Percentiles rank a stretch among this genome's conserved stretches.
phyloP scores from a whole-genome alignment of 768 basidiomycete species.

The Wakefieldia striispora region DNA sequence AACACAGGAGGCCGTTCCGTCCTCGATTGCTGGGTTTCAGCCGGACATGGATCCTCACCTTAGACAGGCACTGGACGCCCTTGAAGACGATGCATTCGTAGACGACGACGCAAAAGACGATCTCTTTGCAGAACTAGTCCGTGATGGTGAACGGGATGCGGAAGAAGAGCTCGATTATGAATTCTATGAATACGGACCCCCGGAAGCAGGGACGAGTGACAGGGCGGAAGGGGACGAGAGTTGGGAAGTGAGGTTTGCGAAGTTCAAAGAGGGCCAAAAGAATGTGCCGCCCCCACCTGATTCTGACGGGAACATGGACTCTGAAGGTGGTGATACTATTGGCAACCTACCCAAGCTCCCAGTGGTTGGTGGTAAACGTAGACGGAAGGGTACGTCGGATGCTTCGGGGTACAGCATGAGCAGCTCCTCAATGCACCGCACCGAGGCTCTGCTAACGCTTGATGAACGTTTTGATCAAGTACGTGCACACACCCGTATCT shows the following conservation, averaged over 20 bases:
- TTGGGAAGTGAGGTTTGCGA: slow-evolving; percentile 81
- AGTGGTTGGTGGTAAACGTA: slow-evolving; percentile 75
- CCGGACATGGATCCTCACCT: slow-evolving; percentile 97
- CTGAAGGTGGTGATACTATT: slow-evolving; percentile 81
- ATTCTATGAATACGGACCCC: slow-evolving; percentile 52
- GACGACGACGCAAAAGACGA: slow-evolving; percentile 71
- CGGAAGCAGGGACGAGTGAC: slow-evolving; percentile 18
- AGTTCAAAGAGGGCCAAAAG: slow-evolving; percentile 63
- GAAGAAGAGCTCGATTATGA: slow-evolving; percentile 66
- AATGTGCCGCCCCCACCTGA: slow-evolving; percentile 28
- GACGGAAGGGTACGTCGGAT: slow-evolving; percentile 73
- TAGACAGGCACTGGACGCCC: slow-evolving; percentile 86
- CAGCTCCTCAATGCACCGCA: slow-evolving; percentile 93
- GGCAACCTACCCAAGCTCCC: slow-evolving; percentile 70
- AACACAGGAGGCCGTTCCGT: slow-evolving; percentile 73
- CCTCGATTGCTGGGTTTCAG: slow-evolving; percentile 83
- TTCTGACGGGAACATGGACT: slow-evolving; percentile 52
- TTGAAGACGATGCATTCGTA: slow-evolving; percentile 95
- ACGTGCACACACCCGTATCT: slow-evolving; percentile 18
- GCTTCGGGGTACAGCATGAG: slow-evolving; percentile 98
- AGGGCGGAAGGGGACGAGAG: slow-evolving; percentile 30
- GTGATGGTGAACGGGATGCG: slow-evolving; percentile 62
- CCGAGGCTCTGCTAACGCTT: slow-evolving; percentile 80
- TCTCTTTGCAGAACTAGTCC: slow-evolving; percentile 73
- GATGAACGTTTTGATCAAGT: slow-evolving; percentile 97